These are phyloP conservation scores for Phlegmacium glaucopus DNA, from an alignment of 768 basidiomycete genomes.

Conservation along the genomic window DNA sequence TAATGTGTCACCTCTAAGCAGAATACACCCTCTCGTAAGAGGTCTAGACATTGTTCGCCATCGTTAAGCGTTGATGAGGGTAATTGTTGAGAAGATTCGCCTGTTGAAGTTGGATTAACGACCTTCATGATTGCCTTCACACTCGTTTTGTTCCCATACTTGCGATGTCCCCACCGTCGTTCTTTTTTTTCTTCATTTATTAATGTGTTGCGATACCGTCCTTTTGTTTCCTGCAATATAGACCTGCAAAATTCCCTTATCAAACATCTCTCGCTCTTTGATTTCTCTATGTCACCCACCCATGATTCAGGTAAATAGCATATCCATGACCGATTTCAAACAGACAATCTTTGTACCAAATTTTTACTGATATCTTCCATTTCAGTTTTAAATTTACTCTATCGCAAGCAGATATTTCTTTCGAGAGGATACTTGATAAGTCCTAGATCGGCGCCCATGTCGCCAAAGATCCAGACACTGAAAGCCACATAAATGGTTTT, in stretches of 20 bases:
- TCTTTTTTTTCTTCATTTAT: background rate
- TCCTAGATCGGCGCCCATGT: too few relatives aligned
- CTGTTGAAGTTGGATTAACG: slow-evolving; percentile 26
- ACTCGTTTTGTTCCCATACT: too few relatives aligned
- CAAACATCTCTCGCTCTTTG: background rate
- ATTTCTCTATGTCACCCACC: too few relatives aligned
- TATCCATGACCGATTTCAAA: background rate
- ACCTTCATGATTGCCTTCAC: too few relatives aligned
- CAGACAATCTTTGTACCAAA: too few relatives aligned
- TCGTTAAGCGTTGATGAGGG: slow-evolving; percentile 20
- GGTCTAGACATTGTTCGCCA: slow-evolving; percentile 11
- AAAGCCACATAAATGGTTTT: too few relatives aligned
- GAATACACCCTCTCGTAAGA: background rate
- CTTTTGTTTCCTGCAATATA: background rate
- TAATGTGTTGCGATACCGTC: background rate
- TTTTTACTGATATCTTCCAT: too few relatives aligned
- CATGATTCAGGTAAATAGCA: background rate
- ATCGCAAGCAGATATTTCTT: too few relatives aligned
- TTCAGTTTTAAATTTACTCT: too few relatives aligned
- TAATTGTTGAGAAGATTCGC: slow-evolving; percentile 10
- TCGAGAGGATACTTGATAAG: too few relatives aligned
- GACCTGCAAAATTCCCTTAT: background rate
- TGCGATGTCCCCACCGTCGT: too few relatives aligned
- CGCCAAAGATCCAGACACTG: too few relatives aligned
- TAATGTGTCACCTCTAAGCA: background rate